Percentiles rank a stretch among this genome's conserved stretches.
Conservation (phyloP, 1,139 yeast species). For the Zygosaccharomyces pseudobailii region DNA sequence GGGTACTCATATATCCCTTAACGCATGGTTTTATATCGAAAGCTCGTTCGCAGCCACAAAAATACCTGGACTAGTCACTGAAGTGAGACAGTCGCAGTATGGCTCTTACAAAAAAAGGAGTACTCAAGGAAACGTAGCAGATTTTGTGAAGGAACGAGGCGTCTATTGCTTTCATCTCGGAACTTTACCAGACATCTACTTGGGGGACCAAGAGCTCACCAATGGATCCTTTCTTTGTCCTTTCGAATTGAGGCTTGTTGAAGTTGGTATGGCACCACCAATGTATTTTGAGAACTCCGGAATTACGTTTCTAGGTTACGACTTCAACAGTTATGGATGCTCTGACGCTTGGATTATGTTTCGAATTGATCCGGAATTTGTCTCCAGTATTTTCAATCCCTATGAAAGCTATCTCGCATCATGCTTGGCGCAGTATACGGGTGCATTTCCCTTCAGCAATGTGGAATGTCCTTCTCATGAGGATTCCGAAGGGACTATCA, state of each 20-base stretch:
- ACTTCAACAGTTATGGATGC: constrained; percentile 12
- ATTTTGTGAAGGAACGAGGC: constrained; percentile 19
- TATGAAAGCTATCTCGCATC: constrained; percentile 6
- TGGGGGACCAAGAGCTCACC: neutral
- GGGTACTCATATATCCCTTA: constrained; percentile 4
- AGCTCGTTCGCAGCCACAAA: constrained; percentile 8
- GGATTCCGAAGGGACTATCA: neutral
- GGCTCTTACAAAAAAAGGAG: constrained; percentile 8
- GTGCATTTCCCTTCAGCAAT: constrained; percentile 6
- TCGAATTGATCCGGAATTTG: constrained; percentile 10
- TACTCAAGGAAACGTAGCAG: constrained; percentile 12
- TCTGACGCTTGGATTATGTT: constrained; percentile 19
- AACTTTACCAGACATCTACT: constrained; percentile 7
- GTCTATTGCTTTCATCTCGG: constrained; percentile 21
- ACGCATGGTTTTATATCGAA: constrained; percentile 13
- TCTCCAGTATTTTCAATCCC: constrained; percentile 10
- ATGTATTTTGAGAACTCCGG: constrained; percentile 11
- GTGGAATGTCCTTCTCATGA: neutral
- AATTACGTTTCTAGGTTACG: constrained; percentile 17
- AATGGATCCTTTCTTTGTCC: neutral
- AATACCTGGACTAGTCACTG: constrained; percentile 10
- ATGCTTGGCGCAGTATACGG: constrained; percentile 8
- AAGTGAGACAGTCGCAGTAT: constrained; percentile 10
- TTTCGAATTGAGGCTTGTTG: constrained; percentile 10
- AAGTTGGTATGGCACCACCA: constrained; percentile 12